These are phyloP conservation scores for Knoxdaviesia proteae DNA, from an alignment of 2,329 filamentous ascomycete species.

Conservation along the genomic window DNA sequence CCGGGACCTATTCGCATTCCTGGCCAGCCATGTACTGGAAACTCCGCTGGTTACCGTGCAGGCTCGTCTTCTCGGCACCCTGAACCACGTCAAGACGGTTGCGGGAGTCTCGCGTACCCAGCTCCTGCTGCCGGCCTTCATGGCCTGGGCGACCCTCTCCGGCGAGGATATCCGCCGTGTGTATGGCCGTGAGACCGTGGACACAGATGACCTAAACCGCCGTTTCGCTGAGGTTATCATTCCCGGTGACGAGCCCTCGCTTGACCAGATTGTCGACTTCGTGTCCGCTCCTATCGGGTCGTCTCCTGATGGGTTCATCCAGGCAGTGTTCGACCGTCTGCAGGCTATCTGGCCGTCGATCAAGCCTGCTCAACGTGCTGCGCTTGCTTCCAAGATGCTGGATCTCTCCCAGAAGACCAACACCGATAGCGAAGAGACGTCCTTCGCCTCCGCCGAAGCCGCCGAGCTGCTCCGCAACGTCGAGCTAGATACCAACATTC, in stretches of 20 bases:
- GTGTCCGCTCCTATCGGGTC: slow-evolving; percentile 11
- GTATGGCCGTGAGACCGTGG: slow-evolving; percentile 18
- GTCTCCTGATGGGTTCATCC: slow-evolving; percentile 24
- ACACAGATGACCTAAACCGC: slow-evolving; percentile 18
- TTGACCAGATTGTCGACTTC: slow-evolving; percentile 12
- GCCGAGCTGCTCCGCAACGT: slow-evolving; percentile 54
- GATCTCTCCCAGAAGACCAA: slow-evolving; percentile 31
- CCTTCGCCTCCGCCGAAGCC: slow-evolving; percentile 25
- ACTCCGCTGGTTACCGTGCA: slow-evolving; percentile 54
- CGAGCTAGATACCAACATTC: slow-evolving; percentile 49
- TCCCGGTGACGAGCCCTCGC: slow-evolving; percentile 26
- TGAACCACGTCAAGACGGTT: slow-evolving; percentile 55
- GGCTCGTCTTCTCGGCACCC: slow-evolving; percentile 44
- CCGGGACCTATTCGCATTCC: slow-evolving; percentile 44
- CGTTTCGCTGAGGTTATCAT: slow-evolving; percentile 29
- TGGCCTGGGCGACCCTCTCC: slow-evolving; percentile 41
- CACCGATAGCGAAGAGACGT: slow-evolving; percentile 13
- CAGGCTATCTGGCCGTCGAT: slow-evolving; percentile 51
- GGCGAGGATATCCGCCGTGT: slow-evolving; percentile 26
- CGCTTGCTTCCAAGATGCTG: slow-evolving; percentile 41
- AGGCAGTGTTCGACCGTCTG: slow-evolving; percentile 47
- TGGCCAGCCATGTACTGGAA: slow-evolving; percentile 49
- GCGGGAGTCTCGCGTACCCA: slow-evolving; percentile 49
- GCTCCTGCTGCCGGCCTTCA: slow-evolving; percentile 54
- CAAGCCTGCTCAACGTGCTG: slow-evolving; percentile 39